These are phyloP conservation scores for Kuraishia cidri DNA, from an alignment of 805 yeast species.

Conservation along the genomic window DNA sequence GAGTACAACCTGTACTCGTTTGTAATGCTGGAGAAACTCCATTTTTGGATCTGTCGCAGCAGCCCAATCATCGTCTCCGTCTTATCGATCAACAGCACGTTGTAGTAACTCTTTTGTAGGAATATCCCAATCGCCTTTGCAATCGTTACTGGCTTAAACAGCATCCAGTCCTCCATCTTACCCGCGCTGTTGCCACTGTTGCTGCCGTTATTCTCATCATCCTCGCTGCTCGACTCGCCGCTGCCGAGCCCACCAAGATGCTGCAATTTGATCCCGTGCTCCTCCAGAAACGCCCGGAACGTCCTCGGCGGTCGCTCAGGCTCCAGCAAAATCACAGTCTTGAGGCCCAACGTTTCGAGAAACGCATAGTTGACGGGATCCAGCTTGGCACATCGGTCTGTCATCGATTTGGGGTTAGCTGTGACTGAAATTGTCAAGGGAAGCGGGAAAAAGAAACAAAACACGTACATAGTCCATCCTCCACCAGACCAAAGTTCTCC, in stretches of 20 bases:
- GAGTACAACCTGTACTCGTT: slow-evolving; percentile 78
- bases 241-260: slow-evolving; percentile 21
- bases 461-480: slow-evolving; percentile 57
- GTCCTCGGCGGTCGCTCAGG: slow-evolving; percentile 79
- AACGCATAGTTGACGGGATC: slow-evolving; percentile 75
- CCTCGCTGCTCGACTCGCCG: slow-evolving; percentile 12
- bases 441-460: neutral
- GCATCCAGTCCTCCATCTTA: slow-evolving; percentile 53
- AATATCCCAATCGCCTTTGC: slow-evolving; percentile 58
- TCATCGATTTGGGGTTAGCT: too few species aligned
- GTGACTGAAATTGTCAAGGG: neutral
- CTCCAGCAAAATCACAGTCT: slow-evolving; percentile 65
- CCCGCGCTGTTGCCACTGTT: neutral
- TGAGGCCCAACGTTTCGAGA: slow-evolving; percentile 60
- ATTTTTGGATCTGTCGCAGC: slow-evolving; percentile 73
- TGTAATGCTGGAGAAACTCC: slow-evolving; percentile 80
- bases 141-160: slow-evolving; percentile 57
- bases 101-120: slow-evolving; percentile 51
- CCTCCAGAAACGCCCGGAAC: slow-evolving; percentile 55
- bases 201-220: slow-evolving; percentile 9
- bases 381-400: slow-evolving; percentile 67
- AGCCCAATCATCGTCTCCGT: slow-evolving; percentile 76
- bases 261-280: slow-evolving; percentile 42
- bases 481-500: slow-evolving; percentile 85
- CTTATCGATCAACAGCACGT: slow-evolving; percentile 68